Percentiles rank a stretch among this genome's conserved stretches.
Conservation (phyloP, 1,139 yeast genomes). For the Lodderomyces parapsilosis region DNA sequence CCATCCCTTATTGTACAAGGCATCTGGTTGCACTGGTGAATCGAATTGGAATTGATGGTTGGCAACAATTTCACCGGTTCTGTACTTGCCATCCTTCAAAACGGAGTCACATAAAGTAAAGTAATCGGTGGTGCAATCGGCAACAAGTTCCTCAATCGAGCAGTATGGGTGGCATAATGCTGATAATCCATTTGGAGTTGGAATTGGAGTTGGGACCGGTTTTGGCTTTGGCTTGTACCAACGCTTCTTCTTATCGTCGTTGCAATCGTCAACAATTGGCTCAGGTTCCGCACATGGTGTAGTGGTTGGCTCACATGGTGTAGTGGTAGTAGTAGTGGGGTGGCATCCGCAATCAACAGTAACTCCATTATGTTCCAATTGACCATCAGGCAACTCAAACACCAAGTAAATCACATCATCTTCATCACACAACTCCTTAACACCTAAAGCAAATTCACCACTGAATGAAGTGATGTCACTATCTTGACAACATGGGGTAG, state of each 20-base stretch:
- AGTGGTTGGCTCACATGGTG: conserved; percentile 1
- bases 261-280: conserved; percentile 2
- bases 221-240: conserved; percentile 2
- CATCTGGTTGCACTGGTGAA: conserved; percentile 42
- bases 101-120: conserved; percentile 52
- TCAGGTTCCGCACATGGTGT: conserved; percentile 1
- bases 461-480: conserved; percentile 6
- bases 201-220: background rate
- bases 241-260: conserved; percentile 6
- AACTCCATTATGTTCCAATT: conserved; percentile 7
- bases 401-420: conserved; percentile 5
- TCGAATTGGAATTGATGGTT: conserved; percentile 49
- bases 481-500: conserved; percentile 4
- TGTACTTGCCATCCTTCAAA: conserved; percentile 31
- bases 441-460: conserved; percentile 10
- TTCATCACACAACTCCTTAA: conserved; percentile 5
- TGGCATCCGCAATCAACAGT: conserved; percentile 3
- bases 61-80: conserved; percentile 46
- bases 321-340: background rate
- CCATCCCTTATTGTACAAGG: conserved; percentile 11
- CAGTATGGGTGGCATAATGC: conserved; percentile 4
- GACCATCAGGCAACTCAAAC: conserved; percentile 11
- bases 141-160: conserved; percentile 1
- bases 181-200: background rate
- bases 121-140: conserved; percentile 1